Percentiles rank a stretch among this genome's conserved stretches.
Conservation (phyloP, 208 protist genomes). For the Crithidia sp. region DNA sequence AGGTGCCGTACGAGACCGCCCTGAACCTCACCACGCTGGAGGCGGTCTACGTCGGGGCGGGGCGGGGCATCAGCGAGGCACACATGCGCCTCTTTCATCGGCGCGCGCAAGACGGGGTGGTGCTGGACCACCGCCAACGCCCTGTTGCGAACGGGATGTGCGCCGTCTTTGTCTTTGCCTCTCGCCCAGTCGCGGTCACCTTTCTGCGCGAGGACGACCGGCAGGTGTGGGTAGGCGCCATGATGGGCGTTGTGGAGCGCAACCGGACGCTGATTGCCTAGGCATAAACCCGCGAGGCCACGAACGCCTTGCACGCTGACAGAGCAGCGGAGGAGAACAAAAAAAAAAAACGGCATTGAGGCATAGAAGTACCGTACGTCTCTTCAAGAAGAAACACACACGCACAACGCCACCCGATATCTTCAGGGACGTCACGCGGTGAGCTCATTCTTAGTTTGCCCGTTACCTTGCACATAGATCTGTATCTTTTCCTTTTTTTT, state of each 20-base stretch:
- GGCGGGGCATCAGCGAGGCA: slow-evolving; percentile 19
- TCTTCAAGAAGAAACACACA: neutral
- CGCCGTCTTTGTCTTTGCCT: slow-evolving; percentile 58
- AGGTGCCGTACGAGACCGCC: slow-evolving; percentile 36
- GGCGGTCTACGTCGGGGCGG: slow-evolving; percentile 46
- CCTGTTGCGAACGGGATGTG: slow-evolving; percentile 54
- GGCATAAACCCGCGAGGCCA: neutral
- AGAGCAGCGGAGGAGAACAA: neutral
- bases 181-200: slow-evolving; percentile 51
- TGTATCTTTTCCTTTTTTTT: slow-evolving; percentile 37
- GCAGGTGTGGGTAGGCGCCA: slow-evolving; percentile 66
- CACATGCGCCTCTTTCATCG: slow-evolving; percentile 26
- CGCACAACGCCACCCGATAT: too few relatives aligned
- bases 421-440: too few relatives aligned
- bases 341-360: neutral
- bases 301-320: neutral
- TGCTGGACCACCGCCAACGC: slow-evolving; percentile 48
- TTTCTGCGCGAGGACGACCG: slow-evolving; percentile 66
- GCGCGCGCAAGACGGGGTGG: neutral
- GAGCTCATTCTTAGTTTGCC: too few relatives aligned
- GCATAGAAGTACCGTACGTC: slow-evolving; percentile 13
- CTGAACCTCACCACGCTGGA: slow-evolving; percentile 53
- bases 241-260: slow-evolving; percentile 76
- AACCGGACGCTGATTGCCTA: slow-evolving; percentile 44
- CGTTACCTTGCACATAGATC: too few relatives aligned